Conservation (phyloP, 129 eudicot species). For the Arctium lappa region DNA sequence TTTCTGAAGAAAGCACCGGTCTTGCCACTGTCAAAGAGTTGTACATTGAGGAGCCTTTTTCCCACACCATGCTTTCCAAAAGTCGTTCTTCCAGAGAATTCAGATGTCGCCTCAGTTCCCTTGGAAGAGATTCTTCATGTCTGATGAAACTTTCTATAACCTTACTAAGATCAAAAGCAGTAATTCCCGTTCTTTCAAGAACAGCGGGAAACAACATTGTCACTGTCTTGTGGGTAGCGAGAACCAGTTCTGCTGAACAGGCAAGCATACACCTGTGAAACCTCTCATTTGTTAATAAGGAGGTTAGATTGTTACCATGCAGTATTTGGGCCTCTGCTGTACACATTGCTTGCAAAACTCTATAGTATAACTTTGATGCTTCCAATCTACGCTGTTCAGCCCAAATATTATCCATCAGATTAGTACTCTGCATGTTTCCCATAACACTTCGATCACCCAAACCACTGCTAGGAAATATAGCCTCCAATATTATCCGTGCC, state of each 20-base stretch:
- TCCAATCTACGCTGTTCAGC: conserved; percentile 86
- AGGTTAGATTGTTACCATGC: conserved; percentile 71
- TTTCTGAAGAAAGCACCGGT: conserved; percentile 71
- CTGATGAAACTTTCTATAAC: conserved; percentile 94
- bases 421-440: conserved; percentile 55
- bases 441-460: conserved; percentile 52
- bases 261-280: conserved; percentile 99
- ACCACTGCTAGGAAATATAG: conserved; percentile 86
- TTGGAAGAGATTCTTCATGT: conserved; percentile 88
- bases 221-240: conserved; percentile 96
- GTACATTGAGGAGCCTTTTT: conserved; percentile 96
- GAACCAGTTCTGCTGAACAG: conserved; percentile 94
- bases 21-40: conserved; percentile 83
- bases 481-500: conserved; percentile 82
- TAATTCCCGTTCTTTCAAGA: conserved; percentile 90
- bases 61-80: conserved; percentile 98
- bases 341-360: conserved; percentile 93
- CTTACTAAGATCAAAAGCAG: conserved; percentile 98
- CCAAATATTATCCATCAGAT: conserved; percentile 88
- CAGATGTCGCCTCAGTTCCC: conserved; percentile 87
- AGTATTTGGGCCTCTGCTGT: conserved; percentile 80
- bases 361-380: conserved; percentile 79
- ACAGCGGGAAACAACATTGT: conserved; percentile 99
- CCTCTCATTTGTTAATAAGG: conserved; percentile 84
- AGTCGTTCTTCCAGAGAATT: conserved; percentile 92